phyloP scores from a whole-genome alignment of 2,329 filamentous ascomycete species.

The Fusarium xyrophilum region DNA sequence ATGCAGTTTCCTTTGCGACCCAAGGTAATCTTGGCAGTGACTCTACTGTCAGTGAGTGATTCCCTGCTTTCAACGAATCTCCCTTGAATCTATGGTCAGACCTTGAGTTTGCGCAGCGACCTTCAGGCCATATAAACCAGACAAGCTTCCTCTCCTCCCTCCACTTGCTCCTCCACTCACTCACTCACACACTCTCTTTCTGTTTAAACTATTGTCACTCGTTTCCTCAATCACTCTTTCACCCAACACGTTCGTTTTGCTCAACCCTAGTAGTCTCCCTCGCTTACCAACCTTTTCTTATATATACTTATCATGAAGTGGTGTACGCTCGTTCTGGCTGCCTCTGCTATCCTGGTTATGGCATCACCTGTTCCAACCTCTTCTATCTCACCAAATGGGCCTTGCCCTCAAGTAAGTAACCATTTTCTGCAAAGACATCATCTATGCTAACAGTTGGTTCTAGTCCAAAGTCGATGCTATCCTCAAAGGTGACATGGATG shows the following conservation, averaged over 20 bases:
- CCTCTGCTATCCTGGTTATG: constrained; percentile 16
- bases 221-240: constrained; percentile 3
- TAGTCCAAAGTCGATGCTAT: constrained; percentile 52
- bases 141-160: not conserved
- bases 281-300: not conserved
- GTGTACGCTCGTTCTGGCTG: constrained; percentile 27
- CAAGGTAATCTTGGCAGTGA: constrained; percentile 3
- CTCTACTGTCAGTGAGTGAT: constrained; percentile 3
- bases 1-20: not conserved
- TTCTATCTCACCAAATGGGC: constrained; percentile 45
- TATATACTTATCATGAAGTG: constrained; percentile 33
- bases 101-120: not conserved
- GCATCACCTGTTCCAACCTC: constrained; percentile 31
- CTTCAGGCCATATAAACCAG: constrained; percentile 5
- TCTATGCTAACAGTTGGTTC: constrained; percentile 3
- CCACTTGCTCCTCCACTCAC: not conserved
- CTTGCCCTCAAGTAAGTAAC: constrained; percentile 46
- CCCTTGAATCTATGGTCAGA: not conserved
- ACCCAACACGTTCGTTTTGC: not conserved
- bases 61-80: not conserved
- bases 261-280: not conserved
- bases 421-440: not conserved
- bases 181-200: not conserved
- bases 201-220: constrained; percentile 5
- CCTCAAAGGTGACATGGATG: constrained; percentile 54